phyloP scores from a whole-genome alignment of 345 rosid genomes.

The Mangifera indica region DNA sequence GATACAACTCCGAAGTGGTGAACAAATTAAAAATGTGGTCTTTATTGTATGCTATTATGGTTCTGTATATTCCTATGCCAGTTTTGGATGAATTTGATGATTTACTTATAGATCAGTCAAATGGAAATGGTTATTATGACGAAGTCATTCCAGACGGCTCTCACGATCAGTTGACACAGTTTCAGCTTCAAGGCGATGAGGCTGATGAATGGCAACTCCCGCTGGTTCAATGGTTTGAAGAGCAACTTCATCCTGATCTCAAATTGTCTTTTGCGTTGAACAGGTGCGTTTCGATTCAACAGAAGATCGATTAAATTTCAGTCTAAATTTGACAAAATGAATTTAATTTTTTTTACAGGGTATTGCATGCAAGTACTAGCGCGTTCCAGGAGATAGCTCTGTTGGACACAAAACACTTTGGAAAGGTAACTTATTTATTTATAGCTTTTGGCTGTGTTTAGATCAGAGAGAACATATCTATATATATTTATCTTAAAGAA shows the following conservation, averaged over 20 bases:
- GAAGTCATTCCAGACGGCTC: background rate
- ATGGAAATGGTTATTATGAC: background rate
- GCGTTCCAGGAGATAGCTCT: slow-evolving; percentile 13
- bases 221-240: slow-evolving; percentile 17
- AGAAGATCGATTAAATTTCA: no score
- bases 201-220: background rate
- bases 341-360: background rate
- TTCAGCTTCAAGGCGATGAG: no score
- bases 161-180: background rate
- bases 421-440: slow-evolving; percentile 3
- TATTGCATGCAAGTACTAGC: slow-evolving; percentile 13
- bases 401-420: slow-evolving; percentile 19
- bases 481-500: no score
- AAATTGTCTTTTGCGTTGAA: slow-evolving; percentile 16
- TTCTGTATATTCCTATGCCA: background rate
- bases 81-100: background rate
- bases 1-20: no score
- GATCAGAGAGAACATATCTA: no score
- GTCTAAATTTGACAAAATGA: no score
- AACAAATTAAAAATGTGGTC: slow-evolving; percentile 1
- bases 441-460: background rate
- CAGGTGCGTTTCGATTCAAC: background rate
- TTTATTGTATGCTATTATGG: background rate
- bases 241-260: slow-evolving; percentile 13
- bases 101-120: no score